Base-by-base conservation (phyloP, 2,329 filamentous ascomycete species). In the Clonostachys chloroleuca region DNA sequence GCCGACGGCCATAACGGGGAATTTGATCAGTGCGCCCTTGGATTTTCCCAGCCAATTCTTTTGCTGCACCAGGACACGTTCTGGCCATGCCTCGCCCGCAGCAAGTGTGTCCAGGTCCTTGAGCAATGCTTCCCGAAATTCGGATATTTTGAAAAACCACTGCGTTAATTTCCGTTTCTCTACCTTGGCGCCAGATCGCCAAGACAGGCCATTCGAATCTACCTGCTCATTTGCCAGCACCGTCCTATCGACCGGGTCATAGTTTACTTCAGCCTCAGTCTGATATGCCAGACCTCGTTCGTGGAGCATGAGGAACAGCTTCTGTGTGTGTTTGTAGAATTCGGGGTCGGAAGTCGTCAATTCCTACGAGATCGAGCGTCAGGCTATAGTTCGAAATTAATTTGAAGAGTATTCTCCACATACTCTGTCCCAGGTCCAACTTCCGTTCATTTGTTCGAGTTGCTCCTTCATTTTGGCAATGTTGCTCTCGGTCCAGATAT, bases 211-310 rank as follows among this genome's bases (percentile, higher is more conserved):
- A 59, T 89, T 86, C 44, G 86, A 78, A 61, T 95, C 89, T n/a
- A 95, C 89, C 67, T 96, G 91, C 66, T 96, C 91, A 62, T 96
- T 96, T 12, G 91, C 91, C 49, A 96, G 73, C 14, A 96, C 91
- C 0, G 91, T 96, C 62, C 87, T 85, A 62, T 96, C 91, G 30
- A 95, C 78, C 2, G 91, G 91, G 55, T 95, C 91, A 69, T 89
- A 96, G 66, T 96, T 96, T 56, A 95, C 91, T 52, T 91, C 69
- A 17, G 89, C 88, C 56, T 94, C 85, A 34, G 83, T 83, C 61
- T 91, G 90, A 64, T 94, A 94, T 45, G 89, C 91, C 16, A 95
- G 74, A 1, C 87, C 87, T 49, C 80, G 78, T 54, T 87, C 73
- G 61, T 87, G 78, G 6, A 96, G 75, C 67, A 86, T 82, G 48